These are phyloP conservation scores for Letharia columbiana DNA, from an alignment of 495 filamentous ascomycete genomes.

Conservation along the genomic window DNA sequence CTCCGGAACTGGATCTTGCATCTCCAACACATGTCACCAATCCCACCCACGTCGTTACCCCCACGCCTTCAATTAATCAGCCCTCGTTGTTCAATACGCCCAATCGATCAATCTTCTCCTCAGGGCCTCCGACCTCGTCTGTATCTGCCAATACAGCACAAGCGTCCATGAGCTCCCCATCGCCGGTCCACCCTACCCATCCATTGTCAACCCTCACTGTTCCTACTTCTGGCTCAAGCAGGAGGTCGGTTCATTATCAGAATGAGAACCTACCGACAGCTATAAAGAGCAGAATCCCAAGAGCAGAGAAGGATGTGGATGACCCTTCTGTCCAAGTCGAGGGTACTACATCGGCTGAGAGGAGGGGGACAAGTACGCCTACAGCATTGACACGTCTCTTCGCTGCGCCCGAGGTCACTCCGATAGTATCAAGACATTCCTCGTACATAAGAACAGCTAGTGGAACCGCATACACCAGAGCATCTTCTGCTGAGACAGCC, in stretches of 20 bases:
- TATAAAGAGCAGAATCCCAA: conserved; percentile 21
- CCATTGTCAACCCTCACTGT: conserved; percentile 27
- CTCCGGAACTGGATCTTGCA: conserved; percentile 24
- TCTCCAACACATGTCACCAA: conserved; percentile 13
- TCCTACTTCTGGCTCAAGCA: conserved; percentile 12
- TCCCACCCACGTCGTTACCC: conserved; percentile 4
- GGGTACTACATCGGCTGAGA: conserved; percentile 23
- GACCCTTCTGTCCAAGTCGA: conserved; percentile 30
- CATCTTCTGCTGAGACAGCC: conserved; percentile 33
- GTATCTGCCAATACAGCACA: conserved; percentile 31
- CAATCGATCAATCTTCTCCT: conserved; percentile 33
- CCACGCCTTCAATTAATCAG: conserved; percentile 17
- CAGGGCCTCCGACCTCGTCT: conserved; percentile 32
- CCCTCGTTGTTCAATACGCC: conserved; percentile 30
- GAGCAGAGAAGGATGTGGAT: conserved; percentile 35
- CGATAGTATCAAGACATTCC: conserved; percentile 27
- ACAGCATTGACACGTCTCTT: conserved; percentile 32
- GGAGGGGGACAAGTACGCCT: conserved; percentile 24
- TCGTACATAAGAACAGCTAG: conserved; percentile 29
- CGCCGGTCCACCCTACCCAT: conserved; percentile 23
- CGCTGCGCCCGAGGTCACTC: conserved; percentile 27
- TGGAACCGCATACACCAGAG: conserved; percentile 29
- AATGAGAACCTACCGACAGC: conserved; percentile 14
- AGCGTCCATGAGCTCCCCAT: conserved; percentile 31
- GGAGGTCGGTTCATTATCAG: conserved; percentile 25